Percentiles rank a stretch among this genome's conserved stretches.
phyloP scores from a whole-genome alignment of 2,329 filamentous ascomycete genomes.

The Helicocarpus griseus region DNA sequence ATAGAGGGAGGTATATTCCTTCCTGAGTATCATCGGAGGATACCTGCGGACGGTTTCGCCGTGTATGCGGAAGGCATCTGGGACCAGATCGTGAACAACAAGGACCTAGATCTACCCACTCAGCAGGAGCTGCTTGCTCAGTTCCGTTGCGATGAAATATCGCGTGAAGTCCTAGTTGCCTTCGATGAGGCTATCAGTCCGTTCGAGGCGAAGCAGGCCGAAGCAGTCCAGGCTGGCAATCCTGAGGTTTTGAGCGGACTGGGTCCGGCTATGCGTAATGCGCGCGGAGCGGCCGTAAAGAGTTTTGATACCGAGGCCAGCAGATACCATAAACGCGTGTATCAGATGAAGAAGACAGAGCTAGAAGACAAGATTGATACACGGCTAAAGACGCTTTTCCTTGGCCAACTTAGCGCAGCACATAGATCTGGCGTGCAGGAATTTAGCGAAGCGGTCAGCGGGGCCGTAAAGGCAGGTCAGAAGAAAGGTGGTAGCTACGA shows the following conservation, averaged over 20 bases:
- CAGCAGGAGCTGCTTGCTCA: slow-evolving; percentile 95
- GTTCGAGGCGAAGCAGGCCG: slow-evolving; percentile 75
- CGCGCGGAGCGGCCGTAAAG: slow-evolving; percentile 63
- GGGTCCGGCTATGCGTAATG: slow-evolving; percentile 60
- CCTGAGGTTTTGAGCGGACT: slow-evolving; percentile 64
- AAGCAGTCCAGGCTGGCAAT: slow-evolving; percentile 62
- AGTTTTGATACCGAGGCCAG: slow-evolving; percentile 87
- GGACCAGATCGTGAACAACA: slow-evolving; percentile 99
- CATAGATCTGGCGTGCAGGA: slow-evolving; percentile 78
- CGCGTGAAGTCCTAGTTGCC: slow-evolving; percentile 70
- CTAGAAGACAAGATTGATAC: slow-evolving; percentile 78
- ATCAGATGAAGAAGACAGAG: slow-evolving; percentile 72
- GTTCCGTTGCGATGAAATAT: slow-evolving; percentile 95
- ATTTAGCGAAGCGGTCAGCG: slow-evolving; percentile 81
- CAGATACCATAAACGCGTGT: slow-evolving; percentile 94
- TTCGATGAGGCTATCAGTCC: slow-evolving; percentile 78
- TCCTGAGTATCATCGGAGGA: slow-evolving; percentile 88
- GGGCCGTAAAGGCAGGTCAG: slow-evolving; percentile 80
- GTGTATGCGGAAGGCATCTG: slow-evolving; percentile 89
- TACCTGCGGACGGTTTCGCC: slow-evolving; percentile 94
- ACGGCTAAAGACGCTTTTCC: slow-evolving; percentile 79
- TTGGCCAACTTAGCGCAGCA: slow-evolving; percentile 75
- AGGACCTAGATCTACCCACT: slow-evolving; percentile 90
- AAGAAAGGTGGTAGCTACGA: slow-evolving; percentile 87
- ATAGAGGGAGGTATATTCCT: slow-evolving; percentile 74